phyloP scores from a whole-genome alignment of 352 stramenopile species.

The Thraustochytrium striatum region DNA sequence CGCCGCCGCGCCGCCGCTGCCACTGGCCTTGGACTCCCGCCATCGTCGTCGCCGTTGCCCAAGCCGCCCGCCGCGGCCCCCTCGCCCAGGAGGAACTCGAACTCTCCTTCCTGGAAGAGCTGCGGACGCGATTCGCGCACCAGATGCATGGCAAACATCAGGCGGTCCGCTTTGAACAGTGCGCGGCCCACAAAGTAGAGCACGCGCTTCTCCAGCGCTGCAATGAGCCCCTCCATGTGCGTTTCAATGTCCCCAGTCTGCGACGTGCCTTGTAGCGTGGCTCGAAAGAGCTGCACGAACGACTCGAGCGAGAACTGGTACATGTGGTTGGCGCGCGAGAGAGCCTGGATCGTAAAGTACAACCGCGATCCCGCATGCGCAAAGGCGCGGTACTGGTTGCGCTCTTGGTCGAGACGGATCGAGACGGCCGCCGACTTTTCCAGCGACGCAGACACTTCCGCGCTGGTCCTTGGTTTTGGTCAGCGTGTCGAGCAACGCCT shows the following conservation, averaged over 20 bases:
- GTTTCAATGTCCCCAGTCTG: conserved; percentile 60
- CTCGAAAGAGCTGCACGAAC: conserved; percentile 79
- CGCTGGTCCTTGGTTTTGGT: conserved; percentile 85
- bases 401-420: conserved; percentile 82
- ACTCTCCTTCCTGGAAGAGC: conserved; percentile 85
- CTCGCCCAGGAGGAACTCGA: conserved; percentile 83
- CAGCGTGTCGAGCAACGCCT: conserved; percentile 84
- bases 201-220: conserved; percentile 71
- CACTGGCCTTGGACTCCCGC: conserved; percentile 7
- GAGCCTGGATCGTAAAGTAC: conserved; percentile 86
- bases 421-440: conserved; percentile 78
- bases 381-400: conserved; percentile 80
- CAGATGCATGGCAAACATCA: conserved; percentile 87
- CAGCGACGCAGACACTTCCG: conserved; percentile 81
- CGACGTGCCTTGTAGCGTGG: conserved; percentile 63
- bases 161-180: conserved; percentile 85
- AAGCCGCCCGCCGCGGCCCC: no score
- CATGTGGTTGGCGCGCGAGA: conserved; percentile 86
- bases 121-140: conserved; percentile 84
- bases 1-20: background rate
- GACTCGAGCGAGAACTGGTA: conserved; percentile 87
- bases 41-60: no score
- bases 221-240: conserved; percentile 71
- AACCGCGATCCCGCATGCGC: conserved; percentile 77
- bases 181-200: conserved; percentile 83